Conservation (phyloP, 1,139 yeast genomes). For the Sugiyamaella novakii region DNA sequence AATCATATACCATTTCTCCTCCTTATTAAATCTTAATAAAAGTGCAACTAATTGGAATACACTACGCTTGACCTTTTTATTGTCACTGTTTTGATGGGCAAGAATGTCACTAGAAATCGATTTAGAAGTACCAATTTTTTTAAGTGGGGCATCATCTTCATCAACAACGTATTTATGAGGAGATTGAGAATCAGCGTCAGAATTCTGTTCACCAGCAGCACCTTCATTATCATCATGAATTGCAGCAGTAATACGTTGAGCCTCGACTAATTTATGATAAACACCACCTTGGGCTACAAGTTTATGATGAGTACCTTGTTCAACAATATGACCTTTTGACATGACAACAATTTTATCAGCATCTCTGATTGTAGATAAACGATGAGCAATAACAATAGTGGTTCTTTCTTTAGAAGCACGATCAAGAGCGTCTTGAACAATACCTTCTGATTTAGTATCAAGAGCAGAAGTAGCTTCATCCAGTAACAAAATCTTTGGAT, state of each 20-base stretch:
- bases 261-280: conserved; percentile 43
- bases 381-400: conserved; percentile 76
- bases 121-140: conserved; percentile 22
- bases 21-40: conserved; percentile 34
- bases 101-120: conserved; percentile 24
- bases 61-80: conserved; percentile 19
- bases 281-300: conserved; percentile 41
- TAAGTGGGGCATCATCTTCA: conserved; percentile 19
- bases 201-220: conserved; percentile 20
- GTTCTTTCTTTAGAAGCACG: conserved; percentile 65
- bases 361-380: conserved; percentile 68
- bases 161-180: conserved; percentile 18
- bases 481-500: conserved; percentile 61
- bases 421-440: conserved; percentile 55
- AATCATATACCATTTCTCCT: conserved; percentile 36
- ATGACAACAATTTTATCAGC: conserved; percentile 50
- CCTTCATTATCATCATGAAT: conserved; percentile 18
- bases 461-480: conserved; percentile 84
- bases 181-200: conserved; percentile 18
- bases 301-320: conserved; percentile 47
- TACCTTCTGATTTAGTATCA: conserved; percentile 66
- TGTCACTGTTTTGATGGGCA: conserved; percentile 16
- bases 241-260: conserved; percentile 35
- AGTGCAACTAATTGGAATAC: conserved; percentile 28
- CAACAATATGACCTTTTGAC: conserved; percentile 47